Base-by-base conservation (phyloP, 164 flowering plant genomes). In the Vitis vinifera region DNA sequence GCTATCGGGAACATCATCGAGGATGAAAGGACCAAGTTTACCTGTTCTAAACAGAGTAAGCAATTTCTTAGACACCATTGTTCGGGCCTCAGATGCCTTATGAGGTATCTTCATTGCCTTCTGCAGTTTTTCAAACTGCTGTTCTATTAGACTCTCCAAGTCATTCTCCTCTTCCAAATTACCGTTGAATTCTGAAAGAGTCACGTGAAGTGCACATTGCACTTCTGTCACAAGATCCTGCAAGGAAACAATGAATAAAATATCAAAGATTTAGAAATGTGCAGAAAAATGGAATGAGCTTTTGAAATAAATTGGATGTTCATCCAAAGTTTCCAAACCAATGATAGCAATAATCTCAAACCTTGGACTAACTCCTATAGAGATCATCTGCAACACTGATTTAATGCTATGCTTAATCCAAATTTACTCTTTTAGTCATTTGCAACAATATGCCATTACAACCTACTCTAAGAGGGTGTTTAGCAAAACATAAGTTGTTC, bases 1-100 rank as follows among this genome's bases (percentile, higher is more conserved):
- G 48, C 51, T 27, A 50, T 75, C 80, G 10, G 97, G 97, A 51
- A 92, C 89, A 66, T 86, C 88, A 66, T 94, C 99, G 17, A 94
- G 92, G 66, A 89, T 88, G 83, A 92, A 89, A 15, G 85, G 89
- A 16, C 97, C 99, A 15, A 94, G 92, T 74, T 89, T 94, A 56
- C 97, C 99, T 0, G 80, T 76, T 78, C 99, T 83, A 77, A 94
- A 94, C 57, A 94, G 81, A 15, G 90, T 83, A 23, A 94, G 88
- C 60, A 94, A 88, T 76, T 88, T 92, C 81, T 92, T 94, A 10
- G 98, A 82, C 9, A 91, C 92, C 88, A 85, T 86, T 29, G 76
- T 66, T 12, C 97, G 95, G 67, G 92, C 96, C 72, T 92, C 95
- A 1, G 87, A 79, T 51, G 89, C 88, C 67, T 84, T 86, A 27